phyloP scores from a whole-genome alignment of 805 yeast species.

The Groenewaldozyma salmanticensis region DNA sequence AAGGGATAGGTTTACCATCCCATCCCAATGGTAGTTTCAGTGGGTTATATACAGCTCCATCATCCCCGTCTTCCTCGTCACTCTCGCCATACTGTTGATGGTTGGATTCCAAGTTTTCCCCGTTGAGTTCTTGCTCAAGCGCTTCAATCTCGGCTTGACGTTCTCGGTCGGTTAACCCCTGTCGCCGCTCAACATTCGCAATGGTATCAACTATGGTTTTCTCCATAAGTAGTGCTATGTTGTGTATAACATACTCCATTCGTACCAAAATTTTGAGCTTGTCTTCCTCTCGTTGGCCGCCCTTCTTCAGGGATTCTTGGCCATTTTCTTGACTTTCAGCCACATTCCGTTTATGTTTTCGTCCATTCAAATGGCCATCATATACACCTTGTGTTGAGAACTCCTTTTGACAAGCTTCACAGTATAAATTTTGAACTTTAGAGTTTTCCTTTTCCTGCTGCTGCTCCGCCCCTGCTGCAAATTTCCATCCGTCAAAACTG shows the following conservation, averaged over 20 bases:
- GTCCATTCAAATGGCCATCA: constrained; percentile 60
- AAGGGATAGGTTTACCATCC: constrained; percentile 89
- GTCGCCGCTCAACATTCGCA: constrained; percentile 48
- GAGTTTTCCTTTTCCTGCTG: background rate
- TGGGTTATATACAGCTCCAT: constrained; percentile 33
- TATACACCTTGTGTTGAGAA: constrained; percentile 61
- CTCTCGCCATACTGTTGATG: constrained; percentile 19
- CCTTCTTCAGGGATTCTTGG: too few relatives aligned
- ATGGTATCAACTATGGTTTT: constrained; percentile 41
- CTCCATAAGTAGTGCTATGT: constrained; percentile 31
- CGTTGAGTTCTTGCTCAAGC: constrained; percentile 24
- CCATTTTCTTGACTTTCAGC: background rate
- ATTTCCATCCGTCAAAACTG: constrained; percentile 8
- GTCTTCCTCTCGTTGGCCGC: too few relatives aligned
- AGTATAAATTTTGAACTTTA: too few relatives aligned
- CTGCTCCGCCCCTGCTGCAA: background rate
- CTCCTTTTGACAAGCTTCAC: constrained; percentile 51
- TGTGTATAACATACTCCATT: constrained; percentile 34
- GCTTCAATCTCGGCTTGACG: constrained; percentile 45
- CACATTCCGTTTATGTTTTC: constrained; percentile 55
- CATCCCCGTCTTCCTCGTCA: constrained; percentile 29
- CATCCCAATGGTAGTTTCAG: constrained; percentile 68
- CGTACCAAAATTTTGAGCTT: constrained; percentile 19
- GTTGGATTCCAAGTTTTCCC: constrained; percentile 12
- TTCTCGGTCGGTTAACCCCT: constrained; percentile 64